Percentiles rank a stretch among this genome's conserved stretches.
phyloP scores from a whole-genome alignment of 106 monocot species.

The Hemerocallis citrina region DNA sequence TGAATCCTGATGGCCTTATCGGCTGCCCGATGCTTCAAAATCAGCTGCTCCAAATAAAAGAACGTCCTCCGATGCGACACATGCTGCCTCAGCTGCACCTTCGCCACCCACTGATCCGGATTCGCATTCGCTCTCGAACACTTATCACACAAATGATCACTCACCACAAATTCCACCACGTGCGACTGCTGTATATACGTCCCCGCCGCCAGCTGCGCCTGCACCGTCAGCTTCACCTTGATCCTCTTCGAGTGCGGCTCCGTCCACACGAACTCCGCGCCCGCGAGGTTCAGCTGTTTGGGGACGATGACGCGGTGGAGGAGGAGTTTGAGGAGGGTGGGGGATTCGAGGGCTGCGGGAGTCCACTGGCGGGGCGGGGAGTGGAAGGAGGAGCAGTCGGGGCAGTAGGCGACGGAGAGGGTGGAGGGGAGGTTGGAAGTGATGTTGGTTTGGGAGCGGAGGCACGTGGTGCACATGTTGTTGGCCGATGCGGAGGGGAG shows the following conservation, averaged over 20 bases:
- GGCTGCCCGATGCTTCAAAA: slow-evolving; percentile 76
- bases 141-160: slow-evolving; percentile 68
- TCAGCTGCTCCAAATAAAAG: slow-evolving; percentile 80
- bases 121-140: slow-evolving; percentile 67
- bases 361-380: slow-evolving; percentile 48
- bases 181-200: slow-evolving; percentile 72
- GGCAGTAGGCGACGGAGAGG: slow-evolving; percentile 38
- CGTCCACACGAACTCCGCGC: slow-evolving; percentile 78
- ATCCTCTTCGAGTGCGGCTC: slow-evolving; percentile 95
- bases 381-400: slow-evolving; percentile 51
- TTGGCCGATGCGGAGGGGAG: slow-evolving; percentile 27
- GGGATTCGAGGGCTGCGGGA: slow-evolving; percentile 44
- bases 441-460: slow-evolving; percentile 42
- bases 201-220: slow-evolving; percentile 55
- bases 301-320: slow-evolving; percentile 32
- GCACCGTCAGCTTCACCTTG: slow-evolving; percentile 57
- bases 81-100: slow-evolving; percentile 89
- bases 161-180: slow-evolving; percentile 57
- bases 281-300: slow-evolving; percentile 20
- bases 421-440: slow-evolving; percentile 46
- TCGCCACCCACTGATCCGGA: slow-evolving; percentile 91
- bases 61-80: slow-evolving; percentile 83
- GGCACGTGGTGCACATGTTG: slow-evolving; percentile 61
- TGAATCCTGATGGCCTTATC: slow-evolving; percentile 56
- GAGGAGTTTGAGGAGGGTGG: slow-evolving; percentile 41